These are phyloP conservation scores for Mortierella sp. DNA, from an alignment of 371 early-diverging fungal species.

Conservation along the genomic window DNA sequence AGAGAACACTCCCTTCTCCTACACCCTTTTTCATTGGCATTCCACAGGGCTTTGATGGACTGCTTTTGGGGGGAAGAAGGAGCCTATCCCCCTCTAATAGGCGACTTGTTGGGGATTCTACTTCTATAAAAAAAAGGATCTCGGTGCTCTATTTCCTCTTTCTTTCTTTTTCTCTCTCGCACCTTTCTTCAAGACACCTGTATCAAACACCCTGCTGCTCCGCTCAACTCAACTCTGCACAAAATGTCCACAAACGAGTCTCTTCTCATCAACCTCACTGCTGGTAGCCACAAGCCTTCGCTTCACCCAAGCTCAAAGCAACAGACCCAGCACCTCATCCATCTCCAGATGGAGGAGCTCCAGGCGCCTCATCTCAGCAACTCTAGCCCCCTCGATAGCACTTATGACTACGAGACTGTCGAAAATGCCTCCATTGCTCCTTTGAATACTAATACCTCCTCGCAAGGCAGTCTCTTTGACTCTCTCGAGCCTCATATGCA, in stretches of 20 bases:
- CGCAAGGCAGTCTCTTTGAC: conserved; percentile 27
- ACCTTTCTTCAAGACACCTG: too few species aligned
- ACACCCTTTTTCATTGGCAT: too few species aligned
- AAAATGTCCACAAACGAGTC: conserved; percentile 29
- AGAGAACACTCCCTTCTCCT: too few species aligned
- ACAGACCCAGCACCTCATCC: neutral
- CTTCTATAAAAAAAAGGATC: neutral
- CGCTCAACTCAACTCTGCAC: neutral
- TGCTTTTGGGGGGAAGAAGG: neutral
- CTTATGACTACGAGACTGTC: too few species aligned
- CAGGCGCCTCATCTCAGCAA: conserved; percentile 18
- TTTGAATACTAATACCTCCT: neutral
- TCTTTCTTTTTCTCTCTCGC: neutral
- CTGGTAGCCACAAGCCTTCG: neutral
- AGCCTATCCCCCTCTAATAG: neutral
- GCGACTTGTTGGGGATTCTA: neutral
- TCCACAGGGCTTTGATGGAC: neutral
- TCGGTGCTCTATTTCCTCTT: neutral
- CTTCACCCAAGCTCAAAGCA: neutral
- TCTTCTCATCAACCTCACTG: conserved; percentile 35
- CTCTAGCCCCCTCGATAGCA: neutral
- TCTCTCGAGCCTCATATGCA: conserved; percentile 29
- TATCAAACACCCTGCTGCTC: neutral
- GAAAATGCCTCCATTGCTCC: too few species aligned
- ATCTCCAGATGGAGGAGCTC: conserved; percentile 26